Conservation (phyloP, 2,329 filamentous ascomycete genomes). For the Neofusicoccum parvum region DNA sequence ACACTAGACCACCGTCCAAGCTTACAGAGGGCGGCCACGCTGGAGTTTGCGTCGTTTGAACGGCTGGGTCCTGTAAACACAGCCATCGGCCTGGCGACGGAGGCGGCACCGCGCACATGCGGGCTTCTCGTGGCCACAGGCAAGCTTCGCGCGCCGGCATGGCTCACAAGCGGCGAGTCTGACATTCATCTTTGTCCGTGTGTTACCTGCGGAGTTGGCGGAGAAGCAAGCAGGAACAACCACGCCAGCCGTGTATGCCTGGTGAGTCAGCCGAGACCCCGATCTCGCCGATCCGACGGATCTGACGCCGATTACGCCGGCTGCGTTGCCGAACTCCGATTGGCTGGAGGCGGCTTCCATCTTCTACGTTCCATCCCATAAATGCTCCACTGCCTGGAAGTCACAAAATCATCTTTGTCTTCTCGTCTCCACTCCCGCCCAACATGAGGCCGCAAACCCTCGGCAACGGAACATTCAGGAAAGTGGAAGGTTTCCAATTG, state of each 20-base stretch:
- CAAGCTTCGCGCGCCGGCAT: slow-evolving; percentile 31
- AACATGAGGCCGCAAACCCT: too few relatives aligned
- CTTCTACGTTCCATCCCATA: too few relatives aligned
- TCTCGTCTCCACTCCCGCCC: too few relatives aligned
- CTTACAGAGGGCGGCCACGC: not conserved
- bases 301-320: too few relatives aligned
- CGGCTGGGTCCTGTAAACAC: slow-evolving; percentile 30
- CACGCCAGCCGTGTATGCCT: not conserved
- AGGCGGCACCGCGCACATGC: slow-evolving; percentile 30
- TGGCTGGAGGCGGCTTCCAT: too few relatives aligned
- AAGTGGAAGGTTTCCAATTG: too few relatives aligned
- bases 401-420: too few relatives aligned
- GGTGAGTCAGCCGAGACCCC: too few relatives aligned
- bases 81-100: slow-evolving; percentile 25
- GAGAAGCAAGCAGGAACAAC: not conserved
- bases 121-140: slow-evolving; percentile 32
- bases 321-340: too few relatives aligned
- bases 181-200: not conserved
- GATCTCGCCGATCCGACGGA: too few relatives aligned
- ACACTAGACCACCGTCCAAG: not conserved
- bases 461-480: too few relatives aligned
- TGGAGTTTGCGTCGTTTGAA: slow-evolving; percentile 29
- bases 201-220: not conserved
- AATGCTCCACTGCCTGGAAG: too few relatives aligned
- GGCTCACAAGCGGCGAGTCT: slow-evolving; percentile 31